Base-by-base conservation (phyloP, 1,139 yeast species). In the Eremothecium cymbalariae region DNA sequence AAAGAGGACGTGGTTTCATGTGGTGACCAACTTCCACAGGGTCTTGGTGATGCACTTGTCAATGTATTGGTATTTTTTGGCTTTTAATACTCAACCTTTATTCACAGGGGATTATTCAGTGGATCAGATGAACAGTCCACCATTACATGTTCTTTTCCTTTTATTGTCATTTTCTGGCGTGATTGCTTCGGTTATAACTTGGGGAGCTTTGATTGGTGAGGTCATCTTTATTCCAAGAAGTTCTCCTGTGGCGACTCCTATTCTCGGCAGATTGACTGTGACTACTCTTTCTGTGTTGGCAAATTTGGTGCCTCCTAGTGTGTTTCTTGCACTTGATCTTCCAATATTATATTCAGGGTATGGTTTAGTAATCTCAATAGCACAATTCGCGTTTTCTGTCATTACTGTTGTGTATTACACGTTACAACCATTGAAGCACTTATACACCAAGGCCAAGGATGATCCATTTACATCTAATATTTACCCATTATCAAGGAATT, bases 31-130 rank as follows among this genome's bases (percentile, higher is more conserved):
- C 44, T 76, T 75, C 51, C 74, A 70, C 51, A 55, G 84, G 41
- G 70, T 77, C 19, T 74, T 80, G 78, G 68, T 72, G 28, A 68
- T 76, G 34, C 84, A 77, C 47, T 51, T 74, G 18, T 62, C 74
- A 0, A 57, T 69, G 38, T 76, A 74, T 46, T 76, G 82, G 83
- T 67, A 70, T 34, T 76, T 68, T 47, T 72, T 77, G 0, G 50
- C 70, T 32, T 67, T 63, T 44, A 74, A 75, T 46, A 61, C 77
- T 1, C 71, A 74, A 4, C 65, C 77, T 0, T 53, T 76, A 20
- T 76, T 72, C 50, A 74, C 79, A 0, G 47, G 50, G n/a, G 53
- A 64, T 32, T 75, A 74, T 43, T 17, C 30, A 8, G n/a, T 14
- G 8, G 59, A 56, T 20, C 68, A 65, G 23, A 47, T 57, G 0